Conservation (phyloP, 2,329 filamentous ascomycete species). For the Phaeosphaeriaceae sp. region DNA sequence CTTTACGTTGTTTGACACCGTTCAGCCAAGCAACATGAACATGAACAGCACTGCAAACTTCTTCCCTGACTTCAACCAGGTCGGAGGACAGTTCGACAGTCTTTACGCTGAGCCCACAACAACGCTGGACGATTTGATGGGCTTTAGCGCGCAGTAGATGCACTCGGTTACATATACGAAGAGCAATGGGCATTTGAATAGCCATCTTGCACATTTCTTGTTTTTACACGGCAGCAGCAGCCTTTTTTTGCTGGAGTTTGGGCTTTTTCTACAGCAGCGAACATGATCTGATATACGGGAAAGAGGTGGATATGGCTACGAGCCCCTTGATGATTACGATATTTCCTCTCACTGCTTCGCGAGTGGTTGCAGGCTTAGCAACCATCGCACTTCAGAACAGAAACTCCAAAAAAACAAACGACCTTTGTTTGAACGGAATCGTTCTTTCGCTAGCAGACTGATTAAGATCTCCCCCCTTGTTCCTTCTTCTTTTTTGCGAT, state of each 20-base stretch:
- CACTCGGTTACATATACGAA: constrained; percentile 21
- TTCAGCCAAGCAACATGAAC: constrained; percentile 28
- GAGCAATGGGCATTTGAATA: constrained; percentile 29
- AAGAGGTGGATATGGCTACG: constrained; percentile 19
- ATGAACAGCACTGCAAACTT: constrained; percentile 40
- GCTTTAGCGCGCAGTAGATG: constrained; percentile 28
- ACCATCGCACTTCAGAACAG: constrained; percentile 27
- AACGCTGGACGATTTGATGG: constrained; percentile 43
- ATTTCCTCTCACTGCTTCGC: constrained; percentile 24
- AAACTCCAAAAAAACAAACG: constrained; percentile 45
- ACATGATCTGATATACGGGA: constrained; percentile 15
- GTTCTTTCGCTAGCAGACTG: constrained; percentile 20
- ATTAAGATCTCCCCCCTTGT: constrained; percentile 45
- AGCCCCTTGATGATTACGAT: constrained; percentile 19
- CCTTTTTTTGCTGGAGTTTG: constrained; percentile 18
- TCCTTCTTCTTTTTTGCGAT: constrained; percentile 15
- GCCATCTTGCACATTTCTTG: constrained; percentile 21
- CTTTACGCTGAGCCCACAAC: constrained; percentile 36
- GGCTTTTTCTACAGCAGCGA: constrained; percentile 24
- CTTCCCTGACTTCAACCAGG: constrained; percentile 48
- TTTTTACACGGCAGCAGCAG: constrained; percentile 12
- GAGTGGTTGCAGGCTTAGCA: constrained; percentile 12
- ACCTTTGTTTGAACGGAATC: constrained; percentile 33
- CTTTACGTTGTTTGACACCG: constrained; percentile 66
- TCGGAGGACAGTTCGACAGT: constrained; percentile 50